phyloP scores from a whole-genome alignment of 2,329 filamentous ascomycete species.

The Seiridium unicorne region DNA sequence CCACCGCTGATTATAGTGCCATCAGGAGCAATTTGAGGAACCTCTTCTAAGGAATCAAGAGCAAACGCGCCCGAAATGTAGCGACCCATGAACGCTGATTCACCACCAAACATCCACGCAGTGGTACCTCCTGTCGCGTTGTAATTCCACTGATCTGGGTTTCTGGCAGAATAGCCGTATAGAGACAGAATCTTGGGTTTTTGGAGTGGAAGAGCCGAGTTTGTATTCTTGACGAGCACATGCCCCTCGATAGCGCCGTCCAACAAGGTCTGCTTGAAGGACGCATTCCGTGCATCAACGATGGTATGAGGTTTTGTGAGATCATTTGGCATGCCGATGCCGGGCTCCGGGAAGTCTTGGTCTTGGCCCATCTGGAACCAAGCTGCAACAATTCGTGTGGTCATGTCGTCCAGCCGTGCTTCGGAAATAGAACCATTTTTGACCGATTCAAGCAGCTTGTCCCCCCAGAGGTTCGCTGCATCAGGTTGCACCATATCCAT shows the following conservation, averaged over 20 bases:
- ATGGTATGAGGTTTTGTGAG: constrained; percentile 48
- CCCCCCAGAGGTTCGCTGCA: constrained; percentile 25
- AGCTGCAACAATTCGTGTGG: constrained; percentile 47
- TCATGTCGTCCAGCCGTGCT: constrained; percentile 61
- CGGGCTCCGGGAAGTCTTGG: constrained; percentile 41
- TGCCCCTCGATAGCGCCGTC: constrained; percentile 62
- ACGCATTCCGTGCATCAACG: constrained; percentile 53
- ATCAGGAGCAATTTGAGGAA: constrained; percentile 43
- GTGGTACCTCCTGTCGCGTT: constrained; percentile 33
- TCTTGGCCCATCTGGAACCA: constrained; percentile 59
- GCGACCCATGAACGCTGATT: constrained; percentile 32
- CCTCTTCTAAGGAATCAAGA: constrained; percentile 27
- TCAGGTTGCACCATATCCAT: constrained; percentile 60
- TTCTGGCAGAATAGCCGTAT: constrained; percentile 60
- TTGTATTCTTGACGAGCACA: constrained; percentile 62
- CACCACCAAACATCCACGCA: constrained; percentile 38
- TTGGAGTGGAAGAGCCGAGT: constrained; percentile 52
- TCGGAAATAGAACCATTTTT: constrained; percentile 58
- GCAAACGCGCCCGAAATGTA: constrained; percentile 25
- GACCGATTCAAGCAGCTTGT: constrained; percentile 58
- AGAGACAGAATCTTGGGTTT: constrained; percentile 51
- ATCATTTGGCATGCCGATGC: constrained; percentile 49
- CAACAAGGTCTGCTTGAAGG: constrained; percentile 39
- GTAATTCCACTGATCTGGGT: constrained; percentile 40
- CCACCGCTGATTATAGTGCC: constrained; percentile 45